Conservation (phyloP, 768 basidiomycete genomes). For the Suillus paluster region DNA sequence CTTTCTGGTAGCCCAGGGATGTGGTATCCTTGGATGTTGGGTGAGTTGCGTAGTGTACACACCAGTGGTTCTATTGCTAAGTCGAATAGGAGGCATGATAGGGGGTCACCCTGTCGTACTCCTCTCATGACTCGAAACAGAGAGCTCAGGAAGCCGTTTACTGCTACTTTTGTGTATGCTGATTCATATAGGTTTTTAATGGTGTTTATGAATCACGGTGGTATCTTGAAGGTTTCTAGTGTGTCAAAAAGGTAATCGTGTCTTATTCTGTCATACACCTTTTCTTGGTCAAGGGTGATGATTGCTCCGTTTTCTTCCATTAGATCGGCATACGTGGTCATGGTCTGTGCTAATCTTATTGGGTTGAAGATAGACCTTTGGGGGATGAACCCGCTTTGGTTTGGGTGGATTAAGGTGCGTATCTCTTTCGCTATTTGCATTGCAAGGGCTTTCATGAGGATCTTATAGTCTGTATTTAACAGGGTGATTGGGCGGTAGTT, state of each 20-base stretch:
- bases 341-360: constrained; percentile 27
- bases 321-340: constrained; percentile 29
- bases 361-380: constrained; percentile 39
- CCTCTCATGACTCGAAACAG: constrained; percentile 21
- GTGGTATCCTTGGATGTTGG: constrained; percentile 3
- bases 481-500: constrained; percentile 46
- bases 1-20: background rate
- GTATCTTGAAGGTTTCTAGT: constrained; percentile 29
- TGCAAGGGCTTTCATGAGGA: constrained; percentile 30
- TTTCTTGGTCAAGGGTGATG: constrained; percentile 43
- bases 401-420: constrained; percentile 29
- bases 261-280: constrained; percentile 42
- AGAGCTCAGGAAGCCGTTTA: constrained; percentile 36
- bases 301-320: constrained; percentile 31
- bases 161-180: constrained; percentile 29
- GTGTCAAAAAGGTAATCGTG: constrained; percentile 38
- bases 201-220: constrained; percentile 30
- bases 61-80: constrained; percentile 38
- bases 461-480: constrained; percentile 40
- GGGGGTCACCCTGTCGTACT: constrained; percentile 40
- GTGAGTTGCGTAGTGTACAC: constrained; percentile 28
- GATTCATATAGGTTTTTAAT: constrained; percentile 33
- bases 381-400: constrained; percentile 46
- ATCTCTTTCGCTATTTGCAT: constrained; percentile 19
- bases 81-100: constrained; percentile 38